phyloP scores from a whole-genome alignment of 2,329 filamentous ascomycete species.

The Stromatinia cepivora region DNA sequence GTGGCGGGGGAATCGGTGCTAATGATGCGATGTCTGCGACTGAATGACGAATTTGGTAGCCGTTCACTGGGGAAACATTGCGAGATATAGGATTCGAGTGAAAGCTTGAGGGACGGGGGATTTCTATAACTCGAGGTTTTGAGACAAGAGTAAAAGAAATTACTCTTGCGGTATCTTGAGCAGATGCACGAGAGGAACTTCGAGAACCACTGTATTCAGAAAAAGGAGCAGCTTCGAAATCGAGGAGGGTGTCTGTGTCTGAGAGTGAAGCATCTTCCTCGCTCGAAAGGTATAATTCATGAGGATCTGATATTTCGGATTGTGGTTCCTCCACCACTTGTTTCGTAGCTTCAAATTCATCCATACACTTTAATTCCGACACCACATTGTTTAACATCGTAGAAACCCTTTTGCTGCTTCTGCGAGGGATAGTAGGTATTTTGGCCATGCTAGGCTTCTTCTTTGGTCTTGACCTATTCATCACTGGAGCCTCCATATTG shows the following conservation, averaged over 20 bases:
- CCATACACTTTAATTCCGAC: constrained; percentile 36
- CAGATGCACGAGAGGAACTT: constrained; percentile 38
- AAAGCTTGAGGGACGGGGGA: constrained; percentile 38
- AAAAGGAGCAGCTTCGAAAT: constrained; percentile 41
- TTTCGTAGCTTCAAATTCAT: constrained; percentile 28
- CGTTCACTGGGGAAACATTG: constrained; percentile 8
- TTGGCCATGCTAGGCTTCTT: constrained; percentile 31
- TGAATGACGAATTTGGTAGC: constrained; percentile 18
- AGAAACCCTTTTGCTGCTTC: constrained; percentile 36
- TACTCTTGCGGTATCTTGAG: constrained; percentile 57
- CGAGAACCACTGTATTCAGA: constrained; percentile 43
- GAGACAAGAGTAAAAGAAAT: constrained; percentile 61
- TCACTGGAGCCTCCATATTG: constrained; percentile 38
- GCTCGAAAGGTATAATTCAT: constrained; percentile 63
- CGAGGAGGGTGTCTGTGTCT: constrained; percentile 55
- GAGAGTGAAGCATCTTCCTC: constrained; percentile 66
- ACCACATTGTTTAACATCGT: constrained; percentile 34
- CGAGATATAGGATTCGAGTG: constrained; percentile 15
- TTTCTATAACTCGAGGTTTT: constrained; percentile 52
- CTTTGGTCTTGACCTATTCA: constrained; percentile 31
- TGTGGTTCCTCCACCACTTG: constrained; percentile 27
- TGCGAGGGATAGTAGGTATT: constrained; percentile 32
- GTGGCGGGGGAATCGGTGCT: neutral
- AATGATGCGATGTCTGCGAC: constrained; percentile 18
- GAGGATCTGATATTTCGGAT: constrained; percentile 44